A percentile compares a stretch with the other conserved stretches of the same genome.
phyloP scores from a whole-genome alignment of 164 flowering plant species.

The Litsea cubeba region DNA sequence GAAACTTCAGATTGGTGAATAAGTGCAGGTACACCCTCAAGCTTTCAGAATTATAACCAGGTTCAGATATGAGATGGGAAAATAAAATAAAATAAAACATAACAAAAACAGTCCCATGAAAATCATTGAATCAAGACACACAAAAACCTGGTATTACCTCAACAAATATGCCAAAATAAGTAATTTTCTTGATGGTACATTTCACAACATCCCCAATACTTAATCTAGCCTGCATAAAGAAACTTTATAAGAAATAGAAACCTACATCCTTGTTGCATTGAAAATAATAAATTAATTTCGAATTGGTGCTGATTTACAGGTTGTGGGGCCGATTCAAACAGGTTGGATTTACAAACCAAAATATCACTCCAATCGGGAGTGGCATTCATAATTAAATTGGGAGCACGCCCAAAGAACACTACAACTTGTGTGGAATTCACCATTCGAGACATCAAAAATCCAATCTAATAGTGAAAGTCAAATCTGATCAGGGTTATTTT shows the following conservation, averaged over 20 bases:
- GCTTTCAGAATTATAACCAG: slow-evolving; percentile 34
- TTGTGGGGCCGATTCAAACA: no score
- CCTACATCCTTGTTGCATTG: not conserved
- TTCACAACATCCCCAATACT: slow-evolving; percentile 81
- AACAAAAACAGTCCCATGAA: not conserved
- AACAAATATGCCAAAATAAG: slow-evolving; percentile 88
- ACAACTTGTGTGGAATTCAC: no score
- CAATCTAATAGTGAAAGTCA: no score
- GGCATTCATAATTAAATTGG: no score
- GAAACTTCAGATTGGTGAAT: slow-evolving; percentile 94
- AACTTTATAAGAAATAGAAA: slow-evolving; percentile 2
- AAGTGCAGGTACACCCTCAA: slow-evolving; percentile 91
- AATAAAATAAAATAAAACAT: not conserved
- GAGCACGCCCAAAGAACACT: no score
- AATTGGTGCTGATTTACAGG: not conserved
- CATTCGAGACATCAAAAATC: no score
- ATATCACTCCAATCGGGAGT: no score
- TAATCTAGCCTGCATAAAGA: slow-evolving; percentile 63
- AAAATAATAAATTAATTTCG: not conserved
- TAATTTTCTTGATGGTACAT: slow-evolving; percentile 74
- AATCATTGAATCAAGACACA: no score
- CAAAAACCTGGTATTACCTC: slow-evolving; percentile 45
- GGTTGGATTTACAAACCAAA: no score
- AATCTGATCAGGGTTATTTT: no score
- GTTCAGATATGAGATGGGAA: slow-evolving; percentile 1